These are phyloP conservation scores for Phyllostachys edulis DNA, from an alignment of 176 grass and related monocot genomes.

Conservation along the genomic window DNA sequence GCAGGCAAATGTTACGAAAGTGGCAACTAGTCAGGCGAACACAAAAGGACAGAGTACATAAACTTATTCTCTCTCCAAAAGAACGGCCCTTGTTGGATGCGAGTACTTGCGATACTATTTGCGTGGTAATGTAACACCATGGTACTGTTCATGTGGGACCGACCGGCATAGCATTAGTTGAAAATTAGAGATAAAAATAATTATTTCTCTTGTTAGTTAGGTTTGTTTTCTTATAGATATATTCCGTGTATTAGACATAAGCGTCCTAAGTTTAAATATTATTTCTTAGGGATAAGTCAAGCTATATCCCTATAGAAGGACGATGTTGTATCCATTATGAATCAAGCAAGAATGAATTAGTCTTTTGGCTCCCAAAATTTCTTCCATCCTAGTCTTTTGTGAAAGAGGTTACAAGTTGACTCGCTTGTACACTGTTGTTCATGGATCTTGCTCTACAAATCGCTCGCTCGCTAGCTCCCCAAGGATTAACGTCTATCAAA, in stretches of 20 bases:
- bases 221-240: not conserved
- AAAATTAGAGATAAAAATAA: not conserved
- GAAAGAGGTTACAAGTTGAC: no score
- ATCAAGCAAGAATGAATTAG: not conserved
- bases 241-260: not conserved
- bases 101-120: not conserved
- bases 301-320: not conserved
- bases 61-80: not conserved
- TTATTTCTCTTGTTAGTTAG: not conserved
- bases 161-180: not conserved
- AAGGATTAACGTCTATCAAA: no score
- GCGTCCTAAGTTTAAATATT: not conserved
- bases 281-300: not conserved
- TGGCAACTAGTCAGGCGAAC: conserved; percentile 6
- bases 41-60: conserved; percentile 14
- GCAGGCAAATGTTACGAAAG: not conserved
- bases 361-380: not conserved
- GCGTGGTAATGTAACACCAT: not conserved
- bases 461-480: no score
- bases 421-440: no score
- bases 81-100: not conserved
- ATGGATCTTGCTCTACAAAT: no score
- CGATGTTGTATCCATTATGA: no score
- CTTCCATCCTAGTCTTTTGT: not conserved
- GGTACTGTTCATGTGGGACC: not conserved